phyloP scores from a whole-genome alignment of 2,329 filamentous ascomycete species.

The Colletotrichum sp. region DNA sequence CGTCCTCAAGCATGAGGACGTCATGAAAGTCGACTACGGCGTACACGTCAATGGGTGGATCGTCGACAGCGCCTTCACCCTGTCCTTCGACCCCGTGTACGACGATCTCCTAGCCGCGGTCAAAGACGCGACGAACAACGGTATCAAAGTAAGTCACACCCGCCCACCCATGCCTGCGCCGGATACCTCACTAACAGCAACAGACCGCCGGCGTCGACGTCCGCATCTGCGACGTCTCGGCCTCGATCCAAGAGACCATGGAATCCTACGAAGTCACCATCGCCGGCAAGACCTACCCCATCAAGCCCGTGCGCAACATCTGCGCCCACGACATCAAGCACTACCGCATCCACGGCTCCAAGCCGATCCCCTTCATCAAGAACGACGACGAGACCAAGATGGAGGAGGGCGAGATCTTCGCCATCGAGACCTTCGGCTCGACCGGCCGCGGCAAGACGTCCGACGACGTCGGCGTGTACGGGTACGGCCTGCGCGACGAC shows the following conservation, averaged over 20 bases:
- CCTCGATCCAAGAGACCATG: slow-evolving; percentile 87
- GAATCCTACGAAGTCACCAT: slow-evolving; percentile 91
- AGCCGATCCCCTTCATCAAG: slow-evolving; percentile 94
- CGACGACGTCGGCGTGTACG: slow-evolving; percentile 74
- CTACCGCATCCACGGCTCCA: slow-evolving; percentile 89
- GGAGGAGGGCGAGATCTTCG: slow-evolving; percentile 96
- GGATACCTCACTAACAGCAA: not conserved
- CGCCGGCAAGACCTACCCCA: slow-evolving; percentile 76
- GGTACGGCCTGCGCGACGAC: slow-evolving; percentile 49
- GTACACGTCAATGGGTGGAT: slow-evolving; percentile 83
- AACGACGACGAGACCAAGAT: slow-evolving; percentile 89
- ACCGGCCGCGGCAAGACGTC: slow-evolving; percentile 88
- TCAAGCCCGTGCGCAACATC: slow-evolving; percentile 86
- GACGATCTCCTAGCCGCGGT: slow-evolving; percentile 77
- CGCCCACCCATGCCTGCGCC: fast-evolving
- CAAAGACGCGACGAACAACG: slow-evolving; percentile 81
- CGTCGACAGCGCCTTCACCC: slow-evolving; percentile 81
- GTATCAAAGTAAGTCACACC: slow-evolving; percentile 60
- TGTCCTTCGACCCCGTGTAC: slow-evolving; percentile 77
- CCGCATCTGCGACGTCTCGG: slow-evolving; percentile 84
- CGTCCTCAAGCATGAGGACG: slow-evolving; percentile 73
- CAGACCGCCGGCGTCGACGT: slow-evolving; percentile 81
- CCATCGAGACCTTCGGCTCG: slow-evolving; percentile 94
- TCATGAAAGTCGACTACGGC: slow-evolving; percentile 84
- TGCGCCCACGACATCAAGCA: slow-evolving; percentile 90